Conservation (phyloP, 331 rosid species). For the Dryas integrifolia region DNA sequence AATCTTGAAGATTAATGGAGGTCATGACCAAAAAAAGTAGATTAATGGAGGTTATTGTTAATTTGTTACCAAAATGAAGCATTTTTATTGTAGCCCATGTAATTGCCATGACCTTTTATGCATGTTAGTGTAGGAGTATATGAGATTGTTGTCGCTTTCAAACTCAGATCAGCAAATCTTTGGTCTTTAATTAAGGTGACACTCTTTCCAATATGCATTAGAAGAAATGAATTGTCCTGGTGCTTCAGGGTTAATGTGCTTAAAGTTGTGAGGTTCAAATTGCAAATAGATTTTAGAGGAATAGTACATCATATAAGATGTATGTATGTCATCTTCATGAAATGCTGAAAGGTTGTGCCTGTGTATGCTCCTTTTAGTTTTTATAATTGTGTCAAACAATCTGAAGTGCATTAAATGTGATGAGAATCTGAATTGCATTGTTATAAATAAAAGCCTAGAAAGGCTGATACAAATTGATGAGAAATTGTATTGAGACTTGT, state of each 20-base stretch:
- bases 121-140: background rate
- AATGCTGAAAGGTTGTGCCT: background rate
- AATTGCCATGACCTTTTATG: background rate
- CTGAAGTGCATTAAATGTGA: background rate
- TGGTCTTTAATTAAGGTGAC: background rate
- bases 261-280: background rate
- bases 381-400: background rate
- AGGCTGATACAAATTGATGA: background rate
- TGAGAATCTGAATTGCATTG: too few species aligned
- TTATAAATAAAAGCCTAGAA: background rate
- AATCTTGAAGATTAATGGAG: background rate
- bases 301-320: background rate
- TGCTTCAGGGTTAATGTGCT: background rate
- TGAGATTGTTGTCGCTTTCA: background rate
- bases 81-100: background rate
- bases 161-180: background rate
- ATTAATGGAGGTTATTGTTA: background rate
- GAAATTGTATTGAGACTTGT: background rate
- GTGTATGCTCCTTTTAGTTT: background rate
- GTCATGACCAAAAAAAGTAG: background rate
- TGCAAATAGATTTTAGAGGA: background rate
- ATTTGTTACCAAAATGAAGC: slow-evolving; percentile 8
- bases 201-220: slow-evolving; percentile 3
- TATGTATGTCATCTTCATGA: background rate
- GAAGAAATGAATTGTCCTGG: slow-evolving; percentile 2